These are phyloP conservation scores for Canariomyces notabilis DNA, from an alignment of 2,329 filamentous ascomycete species.

Conservation along the genomic window DNA sequence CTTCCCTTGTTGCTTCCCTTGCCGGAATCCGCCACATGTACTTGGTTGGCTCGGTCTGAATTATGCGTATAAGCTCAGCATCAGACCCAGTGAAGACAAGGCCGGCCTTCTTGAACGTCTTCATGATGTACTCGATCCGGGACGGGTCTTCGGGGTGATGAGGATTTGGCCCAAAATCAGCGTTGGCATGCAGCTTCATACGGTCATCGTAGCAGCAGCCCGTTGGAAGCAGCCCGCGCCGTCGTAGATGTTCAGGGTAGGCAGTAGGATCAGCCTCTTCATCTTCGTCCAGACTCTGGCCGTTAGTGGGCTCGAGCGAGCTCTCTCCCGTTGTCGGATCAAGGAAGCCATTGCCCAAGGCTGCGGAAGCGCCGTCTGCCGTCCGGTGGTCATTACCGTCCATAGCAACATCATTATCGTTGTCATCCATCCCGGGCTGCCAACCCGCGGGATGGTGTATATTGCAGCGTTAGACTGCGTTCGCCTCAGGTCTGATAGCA, in stretches of 20 bases:
- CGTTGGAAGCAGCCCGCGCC: conserved; percentile 56
- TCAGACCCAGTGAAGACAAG: conserved; percentile 63
- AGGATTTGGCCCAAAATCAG: conserved; percentile 65
- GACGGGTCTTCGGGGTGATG: conserved; percentile 93
- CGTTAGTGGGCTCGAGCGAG: conserved; percentile 20
- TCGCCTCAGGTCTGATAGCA: neutral
- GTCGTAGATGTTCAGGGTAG: conserved; percentile 32
- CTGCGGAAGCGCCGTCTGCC: conserved; percentile 36
- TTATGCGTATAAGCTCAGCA: conserved; percentile 45
- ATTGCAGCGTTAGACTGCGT: neutral
- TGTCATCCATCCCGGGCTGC: conserved; percentile 22
- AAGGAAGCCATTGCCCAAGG: conserved; percentile 36
- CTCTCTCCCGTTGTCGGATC: conserved; percentile 31
- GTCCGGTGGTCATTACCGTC: conserved; percentile 39
- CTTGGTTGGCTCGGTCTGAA: conserved; percentile 50
- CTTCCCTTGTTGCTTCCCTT: conserved; percentile 69
- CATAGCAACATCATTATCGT: conserved; percentile 31
- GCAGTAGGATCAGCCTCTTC: conserved; percentile 29
- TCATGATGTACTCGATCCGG: conserved; percentile 89
- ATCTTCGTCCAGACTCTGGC: conserved; percentile 31
- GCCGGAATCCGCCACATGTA: conserved; percentile 75
- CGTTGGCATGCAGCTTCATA: conserved; percentile 93
- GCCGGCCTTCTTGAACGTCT: conserved; percentile 75
- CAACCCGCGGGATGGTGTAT: conserved; percentile 1
- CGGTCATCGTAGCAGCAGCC: conserved; percentile 86